Evolutionary conservation across 2,329 filamentous ascomycete species (phyloP).

Genomic region (Nigrograna mackinnonii): DNA sequence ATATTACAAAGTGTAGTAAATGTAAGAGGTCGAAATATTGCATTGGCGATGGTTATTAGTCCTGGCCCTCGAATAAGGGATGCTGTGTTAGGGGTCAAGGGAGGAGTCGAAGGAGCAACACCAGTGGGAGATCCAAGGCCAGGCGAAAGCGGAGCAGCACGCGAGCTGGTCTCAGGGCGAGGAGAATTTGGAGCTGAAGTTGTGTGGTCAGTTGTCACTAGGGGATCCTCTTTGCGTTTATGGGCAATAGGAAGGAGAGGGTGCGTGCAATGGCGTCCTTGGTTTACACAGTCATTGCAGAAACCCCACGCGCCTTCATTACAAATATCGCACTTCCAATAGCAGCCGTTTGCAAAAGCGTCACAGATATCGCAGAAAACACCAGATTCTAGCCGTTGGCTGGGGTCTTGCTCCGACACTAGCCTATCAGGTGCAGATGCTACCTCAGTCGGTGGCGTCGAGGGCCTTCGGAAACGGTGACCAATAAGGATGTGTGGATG

Average conservation of each 20-base stretch:
- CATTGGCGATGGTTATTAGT: conserved; percentile 35
- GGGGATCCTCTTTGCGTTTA: conserved; percentile 37
- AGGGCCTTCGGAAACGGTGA: conserved; percentile 45
- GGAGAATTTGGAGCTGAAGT: conserved; percentile 9
- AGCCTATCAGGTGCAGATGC: conserved; percentile 20
- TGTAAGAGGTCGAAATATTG: conserved; percentile 65
- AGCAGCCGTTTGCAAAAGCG: conserved; percentile 77
- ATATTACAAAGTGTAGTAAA: conserved; percentile 80
- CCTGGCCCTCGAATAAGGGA: conserved; percentile 44
- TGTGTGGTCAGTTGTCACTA: not conserved
- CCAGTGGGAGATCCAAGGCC: conserved; percentile 27
- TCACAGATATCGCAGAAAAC: conserved; percentile 82
- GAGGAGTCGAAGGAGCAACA: conserved; percentile 36
- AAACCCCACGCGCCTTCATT: conserved; percentile 96
- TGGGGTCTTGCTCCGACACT: conserved; percentile 69
- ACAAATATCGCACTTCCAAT: conserved; percentile 85
- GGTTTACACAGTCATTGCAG: conserved; percentile 85
- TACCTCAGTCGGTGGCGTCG: conserved; percentile 24
- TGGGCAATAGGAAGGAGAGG: conserved; percentile 77
- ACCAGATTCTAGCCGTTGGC: conserved; percentile 71
- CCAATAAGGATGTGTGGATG: conserved; percentile 58
- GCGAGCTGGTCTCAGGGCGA: conserved; percentile 10
- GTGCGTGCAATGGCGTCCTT: conserved; percentile 80
- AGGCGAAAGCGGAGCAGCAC: conserved; percentile 17
- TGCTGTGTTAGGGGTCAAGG: conserved; percentile 45